Percentiles rank a stretch among this genome's conserved stretches.
Conservation (phyloP, 2,329 filamentous ascomycete species). For the Aspergillus awamori region DNA sequence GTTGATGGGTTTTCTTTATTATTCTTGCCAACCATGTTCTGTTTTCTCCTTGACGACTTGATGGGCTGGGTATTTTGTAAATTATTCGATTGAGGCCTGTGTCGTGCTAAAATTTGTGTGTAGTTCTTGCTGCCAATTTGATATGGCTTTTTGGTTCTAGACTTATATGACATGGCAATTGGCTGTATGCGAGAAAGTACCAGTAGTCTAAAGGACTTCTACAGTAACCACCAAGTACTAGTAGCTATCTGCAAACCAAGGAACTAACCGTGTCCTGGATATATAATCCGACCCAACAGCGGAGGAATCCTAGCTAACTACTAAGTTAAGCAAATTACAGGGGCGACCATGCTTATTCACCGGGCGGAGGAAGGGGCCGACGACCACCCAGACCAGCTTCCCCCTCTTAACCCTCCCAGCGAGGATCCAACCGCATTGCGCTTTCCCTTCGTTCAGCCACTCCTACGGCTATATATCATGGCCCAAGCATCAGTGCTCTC, state of each 20-base stretch:
- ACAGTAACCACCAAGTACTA: too few species aligned
- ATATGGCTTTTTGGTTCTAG: slow-evolving; percentile 14
- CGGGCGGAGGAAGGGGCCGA: not conserved
- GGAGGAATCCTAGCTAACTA: not conserved
- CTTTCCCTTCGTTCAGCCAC: slow-evolving; percentile 11
- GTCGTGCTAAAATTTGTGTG: slow-evolving; percentile 30
- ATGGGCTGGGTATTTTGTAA: slow-evolving; percentile 43
- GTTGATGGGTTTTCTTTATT: slow-evolving; percentile 37
- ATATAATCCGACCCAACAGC: too few species aligned
- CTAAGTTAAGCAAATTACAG: not conserved
- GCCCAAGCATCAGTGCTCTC: slow-evolving; percentile 15
- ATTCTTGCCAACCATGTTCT: slow-evolving; percentile 27
- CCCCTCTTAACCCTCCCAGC: slow-evolving; percentile 4
- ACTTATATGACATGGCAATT: not conserved
- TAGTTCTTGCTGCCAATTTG: slow-evolving; percentile 23
- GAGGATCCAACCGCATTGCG: slow-evolving; percentile 10
- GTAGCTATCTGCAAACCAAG: too few species aligned
- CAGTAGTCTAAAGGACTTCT: too few species aligned
- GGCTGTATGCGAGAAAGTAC: too few species aligned
- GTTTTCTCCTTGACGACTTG: slow-evolving; percentile 37
- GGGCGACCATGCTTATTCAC: not conserved
- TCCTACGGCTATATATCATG: slow-evolving; percentile 5
- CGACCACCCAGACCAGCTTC: not conserved
- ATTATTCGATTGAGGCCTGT: slow-evolving; percentile 41
- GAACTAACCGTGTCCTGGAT: too few species aligned